Evolutionary conservation across 805 yeast genomes (phyloP).

Genomic region (Saturnispora besseyi): DNA sequence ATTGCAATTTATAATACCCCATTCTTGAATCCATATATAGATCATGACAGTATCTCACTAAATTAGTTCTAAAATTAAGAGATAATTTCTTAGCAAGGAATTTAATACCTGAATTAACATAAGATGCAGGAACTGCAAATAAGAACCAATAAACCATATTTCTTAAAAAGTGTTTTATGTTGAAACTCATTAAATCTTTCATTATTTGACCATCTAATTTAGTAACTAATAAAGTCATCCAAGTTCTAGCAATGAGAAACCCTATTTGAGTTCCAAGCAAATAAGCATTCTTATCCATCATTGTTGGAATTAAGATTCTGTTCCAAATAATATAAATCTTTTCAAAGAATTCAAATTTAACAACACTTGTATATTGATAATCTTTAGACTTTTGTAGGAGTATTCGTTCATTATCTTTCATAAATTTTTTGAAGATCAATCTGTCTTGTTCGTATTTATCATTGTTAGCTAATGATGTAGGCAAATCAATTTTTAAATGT

Average conservation of each 20-base stretch:
- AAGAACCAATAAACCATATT: slow-evolving; percentile 82
- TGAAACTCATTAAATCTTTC: slow-evolving; percentile 75
- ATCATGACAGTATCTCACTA: slow-evolving; percentile 83
- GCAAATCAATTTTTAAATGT: slow-evolving; percentile 34
- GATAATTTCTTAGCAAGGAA: slow-evolving; percentile 69
- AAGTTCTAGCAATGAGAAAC: slow-evolving; percentile 73
- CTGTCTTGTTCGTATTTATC: slow-evolving; percentile 50
- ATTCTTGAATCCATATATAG: slow-evolving; percentile 71
- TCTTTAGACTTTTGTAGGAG: background rate
- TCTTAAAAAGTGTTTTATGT: slow-evolving; percentile 61
- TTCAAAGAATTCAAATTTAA: slow-evolving; percentile 54
- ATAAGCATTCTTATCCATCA: slow-evolving; percentile 57
- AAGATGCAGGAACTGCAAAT: slow-evolving; percentile 88
- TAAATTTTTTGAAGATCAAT: slow-evolving; percentile 40
- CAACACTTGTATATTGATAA: slow-evolving; percentile 3
- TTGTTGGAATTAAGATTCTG: slow-evolving; percentile 63
- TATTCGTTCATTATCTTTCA: slow-evolving; percentile 23
- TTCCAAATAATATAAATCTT: slow-evolving; percentile 72
- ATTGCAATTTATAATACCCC: slow-evolving; percentile 75
- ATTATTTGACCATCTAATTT: slow-evolving; percentile 89
- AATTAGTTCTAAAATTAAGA: slow-evolving; percentile 73
- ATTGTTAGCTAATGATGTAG: slow-evolving; percentile 31
- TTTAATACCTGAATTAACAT: slow-evolving; percentile 84
- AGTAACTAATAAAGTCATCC: slow-evolving; percentile 78
- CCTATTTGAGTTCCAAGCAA: slow-evolving; percentile 61